A percentile compares a stretch with the other conserved stretches of the same genome.
phyloP scores from a whole-genome alignment of 768 basidiomycete species.

The Boletus vinaceobasis region DNA sequence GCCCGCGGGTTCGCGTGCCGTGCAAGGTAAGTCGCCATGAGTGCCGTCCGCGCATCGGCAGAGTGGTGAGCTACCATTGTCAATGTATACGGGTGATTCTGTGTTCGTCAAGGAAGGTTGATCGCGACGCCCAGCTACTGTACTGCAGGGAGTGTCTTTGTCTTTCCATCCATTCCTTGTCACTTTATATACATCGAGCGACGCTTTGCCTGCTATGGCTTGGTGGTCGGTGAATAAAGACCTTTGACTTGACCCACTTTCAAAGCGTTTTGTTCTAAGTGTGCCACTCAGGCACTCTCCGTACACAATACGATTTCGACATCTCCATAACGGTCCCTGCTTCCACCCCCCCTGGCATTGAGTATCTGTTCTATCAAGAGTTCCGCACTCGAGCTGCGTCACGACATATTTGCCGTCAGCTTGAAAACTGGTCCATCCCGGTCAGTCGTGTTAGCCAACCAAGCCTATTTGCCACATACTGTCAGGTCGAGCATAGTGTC shows the following conservation, averaged over 20 bases:
- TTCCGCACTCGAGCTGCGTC: background rate
- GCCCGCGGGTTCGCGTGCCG: conserved; percentile 21
- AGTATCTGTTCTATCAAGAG: background rate
- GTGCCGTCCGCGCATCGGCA: conserved; percentile 34
- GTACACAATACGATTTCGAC: background rate
- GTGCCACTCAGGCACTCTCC: background rate
- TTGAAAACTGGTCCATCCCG: conserved; percentile 26
- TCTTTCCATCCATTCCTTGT: background rate
- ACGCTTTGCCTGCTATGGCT: conserved; percentile 11
- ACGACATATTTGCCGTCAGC: conserved; percentile 12
- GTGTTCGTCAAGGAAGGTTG: background rate
- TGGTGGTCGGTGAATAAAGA: conserved; percentile 11
- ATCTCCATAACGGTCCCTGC: background rate
- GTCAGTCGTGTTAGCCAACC: conserved; percentile 6
- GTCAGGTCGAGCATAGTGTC: conserved; percentile 61
- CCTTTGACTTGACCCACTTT: conserved; percentile 6
- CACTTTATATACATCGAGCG: conserved; percentile 24
- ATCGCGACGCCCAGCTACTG: background rate
- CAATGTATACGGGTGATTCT: background rate
- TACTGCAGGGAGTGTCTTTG: background rate
- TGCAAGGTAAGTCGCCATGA: conserved; percentile 28
- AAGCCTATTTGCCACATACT: conserved; percentile 33
- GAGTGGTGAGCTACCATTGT: conserved; percentile 24
- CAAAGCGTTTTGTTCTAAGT: conserved; percentile 12
- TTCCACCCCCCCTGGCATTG: background rate